A percentile compares a stretch with the other conserved stretches of the same genome.
Conservation (phyloP, 768 basidiomycete species). For the Hydnomerulius pinastri region DNA sequence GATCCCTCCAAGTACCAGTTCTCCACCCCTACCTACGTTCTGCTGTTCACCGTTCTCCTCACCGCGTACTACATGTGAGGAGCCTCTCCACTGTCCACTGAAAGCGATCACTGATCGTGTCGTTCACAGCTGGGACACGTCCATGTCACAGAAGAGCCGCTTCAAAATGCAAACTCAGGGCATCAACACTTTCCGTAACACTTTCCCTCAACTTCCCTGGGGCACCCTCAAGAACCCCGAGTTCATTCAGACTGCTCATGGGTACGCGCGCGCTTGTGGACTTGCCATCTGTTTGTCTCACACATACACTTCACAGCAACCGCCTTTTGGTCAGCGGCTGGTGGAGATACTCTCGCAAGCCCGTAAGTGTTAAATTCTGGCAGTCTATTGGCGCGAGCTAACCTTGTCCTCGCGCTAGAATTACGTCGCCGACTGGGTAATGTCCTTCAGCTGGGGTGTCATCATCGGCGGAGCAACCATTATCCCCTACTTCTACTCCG, state of each 20-base stretch:
- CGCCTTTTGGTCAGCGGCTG: constrained; percentile 89
- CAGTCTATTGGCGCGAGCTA: not conserved
- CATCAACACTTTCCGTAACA: constrained; percentile 78
- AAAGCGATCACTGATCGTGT: constrained; percentile 1
- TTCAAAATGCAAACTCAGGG: constrained; percentile 98
- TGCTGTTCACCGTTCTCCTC: constrained; percentile 74
- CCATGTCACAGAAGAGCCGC: constrained; percentile 95
- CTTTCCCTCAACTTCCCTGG: constrained; percentile 93
- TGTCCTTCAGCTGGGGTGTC: constrained; percentile 85
- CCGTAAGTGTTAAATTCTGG: constrained; percentile 54
- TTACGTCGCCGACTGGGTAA: constrained; percentile 91
- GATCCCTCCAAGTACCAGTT: constrained; percentile 87
- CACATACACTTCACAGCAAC: constrained; percentile 52
- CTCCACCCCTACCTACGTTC: constrained; percentile 71
- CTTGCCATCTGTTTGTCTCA: constrained; percentile 8
- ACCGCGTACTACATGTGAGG: constrained; percentile 86
- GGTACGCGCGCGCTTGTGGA: no score
- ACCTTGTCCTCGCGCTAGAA: constrained; percentile 49
- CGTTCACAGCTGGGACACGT: constrained; percentile 78
- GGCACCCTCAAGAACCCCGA: constrained; percentile 82
- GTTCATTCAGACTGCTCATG: constrained; percentile 92
- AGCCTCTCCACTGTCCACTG: not conserved
- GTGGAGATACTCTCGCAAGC: constrained; percentile 95
- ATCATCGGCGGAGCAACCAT: constrained; percentile 72
- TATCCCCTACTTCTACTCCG: constrained; percentile 95